These are phyloP conservation scores for Penicillium sp. DNA, from an alignment of 2,329 filamentous ascomycete genomes.

Conservation along the genomic window DNA sequence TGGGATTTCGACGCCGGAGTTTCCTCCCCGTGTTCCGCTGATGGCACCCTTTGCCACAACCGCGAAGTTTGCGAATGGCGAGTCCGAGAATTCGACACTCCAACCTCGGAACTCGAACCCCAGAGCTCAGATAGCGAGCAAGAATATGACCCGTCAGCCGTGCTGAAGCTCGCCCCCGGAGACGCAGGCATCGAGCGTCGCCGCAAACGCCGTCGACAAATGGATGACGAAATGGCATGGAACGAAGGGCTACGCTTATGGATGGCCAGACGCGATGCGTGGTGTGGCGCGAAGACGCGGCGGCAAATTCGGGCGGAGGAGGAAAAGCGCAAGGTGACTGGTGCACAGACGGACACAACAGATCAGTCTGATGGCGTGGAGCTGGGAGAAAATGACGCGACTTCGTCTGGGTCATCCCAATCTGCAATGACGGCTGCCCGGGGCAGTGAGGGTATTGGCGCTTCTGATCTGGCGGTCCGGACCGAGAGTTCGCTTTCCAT, in stretches of 20 bases:
- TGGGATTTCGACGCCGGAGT: conserved; percentile 40
- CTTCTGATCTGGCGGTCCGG: conserved; percentile 18
- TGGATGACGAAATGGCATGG: conserved; percentile 68
- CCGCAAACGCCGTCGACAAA: conserved; percentile 56
- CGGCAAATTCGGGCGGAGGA: conserved; percentile 27
- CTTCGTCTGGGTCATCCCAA: neutral
- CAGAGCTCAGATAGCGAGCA: conserved; percentile 22
- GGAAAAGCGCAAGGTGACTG: conserved; percentile 13
- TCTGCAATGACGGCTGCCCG: neutral
- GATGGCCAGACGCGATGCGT: conserved; percentile 72
- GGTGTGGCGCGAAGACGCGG: conserved; percentile 67
- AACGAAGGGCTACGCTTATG: conserved; percentile 83
- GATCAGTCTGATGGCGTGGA: conserved; percentile 4
- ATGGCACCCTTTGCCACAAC: conserved; percentile 21
- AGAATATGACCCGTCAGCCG: conserved; percentile 10
- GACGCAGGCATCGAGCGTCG: conserved; percentile 52
- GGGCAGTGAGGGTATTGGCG: conserved; percentile 4
- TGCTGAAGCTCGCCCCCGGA: conserved; percentile 34
- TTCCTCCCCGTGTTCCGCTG: conserved; percentile 21
- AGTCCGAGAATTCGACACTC: conserved; percentile 38
- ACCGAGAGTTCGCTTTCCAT: conserved; percentile 27
- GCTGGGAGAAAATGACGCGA: conserved; percentile 2
- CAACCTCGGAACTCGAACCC: conserved; percentile 39
- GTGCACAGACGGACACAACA: neutral
- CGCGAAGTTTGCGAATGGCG: conserved; percentile 39